Conservation (phyloP, 106 monocot genomes). For the Acorus calamus region DNA sequence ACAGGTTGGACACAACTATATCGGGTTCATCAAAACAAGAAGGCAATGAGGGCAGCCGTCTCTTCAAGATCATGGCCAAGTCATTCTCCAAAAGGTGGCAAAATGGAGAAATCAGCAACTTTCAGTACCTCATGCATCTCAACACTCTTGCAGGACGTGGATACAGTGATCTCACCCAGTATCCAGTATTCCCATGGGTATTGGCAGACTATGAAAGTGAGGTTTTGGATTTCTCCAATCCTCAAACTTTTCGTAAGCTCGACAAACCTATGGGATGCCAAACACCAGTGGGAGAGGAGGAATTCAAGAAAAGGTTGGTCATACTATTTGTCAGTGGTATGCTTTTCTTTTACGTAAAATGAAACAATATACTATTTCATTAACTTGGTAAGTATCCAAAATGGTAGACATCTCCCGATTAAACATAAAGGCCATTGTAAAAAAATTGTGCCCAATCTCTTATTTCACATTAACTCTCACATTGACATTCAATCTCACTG, state of each 20-base stretch:
- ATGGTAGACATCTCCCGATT: too few species aligned
- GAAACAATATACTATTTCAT: too few species aligned
- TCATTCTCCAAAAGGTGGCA: slow-evolving; percentile 97
- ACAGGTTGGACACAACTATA: slow-evolving; percentile 90
- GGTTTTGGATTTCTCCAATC: slow-evolving; percentile 55
- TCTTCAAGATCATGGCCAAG: slow-evolving; percentile 81
- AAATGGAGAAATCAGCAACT: slow-evolving; percentile 97
- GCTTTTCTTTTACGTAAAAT: not conserved
- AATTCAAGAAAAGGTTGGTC: slow-evolving; percentile 79
- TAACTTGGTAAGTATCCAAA: too few species aligned
- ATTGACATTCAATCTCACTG: not conserved
- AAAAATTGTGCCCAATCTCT: not conserved
- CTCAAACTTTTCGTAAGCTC: slow-evolving; percentile 75
- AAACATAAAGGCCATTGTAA: not conserved
- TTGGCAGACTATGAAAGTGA: slow-evolving; percentile 95
- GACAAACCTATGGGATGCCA: slow-evolving; percentile 99
- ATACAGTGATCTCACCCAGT: slow-evolving; percentile 96
- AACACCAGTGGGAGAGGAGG: slow-evolving; percentile 81
- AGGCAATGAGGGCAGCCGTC: slow-evolving; percentile 69
- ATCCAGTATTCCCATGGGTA: slow-evolving; percentile 99
- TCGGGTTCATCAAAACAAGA: slow-evolving; percentile 89
- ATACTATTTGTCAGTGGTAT: not conserved
- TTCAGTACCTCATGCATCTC: slow-evolving; percentile 98
- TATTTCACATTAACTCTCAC: not conserved
- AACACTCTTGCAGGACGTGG: slow-evolving; percentile 98